Percentiles rank a stretch among this genome's conserved stretches.
phyloP scores from a whole-genome alignment of 2,329 filamentous ascomycete species.

The Exophiala sp. region DNA sequence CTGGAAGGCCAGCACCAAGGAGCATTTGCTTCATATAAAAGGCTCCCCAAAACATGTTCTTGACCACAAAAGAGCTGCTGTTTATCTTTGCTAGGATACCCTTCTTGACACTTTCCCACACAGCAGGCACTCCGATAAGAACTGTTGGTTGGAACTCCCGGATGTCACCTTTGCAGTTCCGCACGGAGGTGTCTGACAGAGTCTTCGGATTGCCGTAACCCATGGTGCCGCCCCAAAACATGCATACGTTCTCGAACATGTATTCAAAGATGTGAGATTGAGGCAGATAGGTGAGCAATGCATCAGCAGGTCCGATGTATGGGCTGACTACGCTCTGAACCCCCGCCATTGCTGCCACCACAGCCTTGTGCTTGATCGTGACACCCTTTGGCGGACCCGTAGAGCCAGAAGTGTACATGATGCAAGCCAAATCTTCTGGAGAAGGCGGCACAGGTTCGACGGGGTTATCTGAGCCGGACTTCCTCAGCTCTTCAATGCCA shows the following conservation, averaged over 20 bases:
- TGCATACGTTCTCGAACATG: conserved; percentile 84
- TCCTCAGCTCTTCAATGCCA: conserved; percentile 51
- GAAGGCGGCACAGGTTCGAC: conserved; percentile 66
- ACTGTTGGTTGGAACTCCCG: conserved; percentile 85
- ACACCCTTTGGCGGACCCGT: conserved; percentile 84
- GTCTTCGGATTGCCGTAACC: conserved; percentile 92
- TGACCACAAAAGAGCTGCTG: conserved; percentile 64
- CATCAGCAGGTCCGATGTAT: conserved; percentile 72
- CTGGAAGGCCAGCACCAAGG: conserved; percentile 52
- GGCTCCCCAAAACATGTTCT: conserved; percentile 73
- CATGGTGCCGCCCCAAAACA: conserved; percentile 87
- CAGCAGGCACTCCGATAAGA: conserved; percentile 88
- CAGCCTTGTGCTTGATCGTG: conserved; percentile 71
- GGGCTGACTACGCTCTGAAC: conserved; percentile 73
- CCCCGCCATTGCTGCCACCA: conserved; percentile 79
- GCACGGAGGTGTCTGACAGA: conserved; percentile 77
- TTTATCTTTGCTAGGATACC: conserved; percentile 80
- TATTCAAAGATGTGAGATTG: conserved; percentile 96
- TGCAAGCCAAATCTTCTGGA: conserved; percentile 71
- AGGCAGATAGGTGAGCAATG: conserved; percentile 84
- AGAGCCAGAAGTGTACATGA: conserved; percentile 76
- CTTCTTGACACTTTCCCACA: conserved; percentile 98
- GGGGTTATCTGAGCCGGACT: conserved; percentile 59
- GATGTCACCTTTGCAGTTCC: conserved; percentile 91
- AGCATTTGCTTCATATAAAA: conserved; percentile 60